Conservation (phyloP, 1,284 basidiomycete species). For the Puccinia horiana region DNA sequence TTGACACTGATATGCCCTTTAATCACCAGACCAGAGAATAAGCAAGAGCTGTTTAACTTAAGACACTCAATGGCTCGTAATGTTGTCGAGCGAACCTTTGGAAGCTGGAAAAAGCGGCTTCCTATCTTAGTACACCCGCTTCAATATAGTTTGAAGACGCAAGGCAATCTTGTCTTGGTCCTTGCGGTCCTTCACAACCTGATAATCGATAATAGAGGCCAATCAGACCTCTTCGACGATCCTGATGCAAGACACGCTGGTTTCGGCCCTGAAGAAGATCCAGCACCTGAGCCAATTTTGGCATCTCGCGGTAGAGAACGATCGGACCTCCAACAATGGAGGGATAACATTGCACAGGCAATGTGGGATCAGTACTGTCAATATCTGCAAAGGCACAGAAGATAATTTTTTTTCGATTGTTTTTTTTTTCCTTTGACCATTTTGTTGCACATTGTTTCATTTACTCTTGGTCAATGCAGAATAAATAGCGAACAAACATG, state of each 20-base stretch:
- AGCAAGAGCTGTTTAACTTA: slow-evolving; percentile 50
- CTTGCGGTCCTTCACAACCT: background rate
- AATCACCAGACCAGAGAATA: slow-evolving; percentile 47
- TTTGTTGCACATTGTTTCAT: background rate
- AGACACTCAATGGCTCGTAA: slow-evolving; percentile 47
- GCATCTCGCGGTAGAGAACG: background rate
- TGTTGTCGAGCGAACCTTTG: slow-evolving; percentile 51
- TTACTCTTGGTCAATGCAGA: no score
- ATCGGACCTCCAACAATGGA: background rate
- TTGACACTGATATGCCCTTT: background rate
- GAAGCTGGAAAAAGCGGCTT: slow-evolving; percentile 42
- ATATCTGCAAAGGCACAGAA: background rate
- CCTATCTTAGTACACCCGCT: background rate
- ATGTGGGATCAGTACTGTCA: slow-evolving; percentile 1
- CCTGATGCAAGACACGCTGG: background rate
- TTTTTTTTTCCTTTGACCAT: background rate
- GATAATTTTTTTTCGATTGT: background rate
- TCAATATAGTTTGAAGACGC: background rate
- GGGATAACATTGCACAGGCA: background rate
- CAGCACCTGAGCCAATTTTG: background rate
- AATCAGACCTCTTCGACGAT: background rate
- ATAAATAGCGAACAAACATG: no score
- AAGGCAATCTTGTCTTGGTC: background rate
- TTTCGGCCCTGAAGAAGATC: background rate
- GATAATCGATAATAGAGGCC: background rate